Evolutionary conservation across 1,139 yeast species (phyloP).

Genomic region (Blastobotrys aristatus): DNA sequence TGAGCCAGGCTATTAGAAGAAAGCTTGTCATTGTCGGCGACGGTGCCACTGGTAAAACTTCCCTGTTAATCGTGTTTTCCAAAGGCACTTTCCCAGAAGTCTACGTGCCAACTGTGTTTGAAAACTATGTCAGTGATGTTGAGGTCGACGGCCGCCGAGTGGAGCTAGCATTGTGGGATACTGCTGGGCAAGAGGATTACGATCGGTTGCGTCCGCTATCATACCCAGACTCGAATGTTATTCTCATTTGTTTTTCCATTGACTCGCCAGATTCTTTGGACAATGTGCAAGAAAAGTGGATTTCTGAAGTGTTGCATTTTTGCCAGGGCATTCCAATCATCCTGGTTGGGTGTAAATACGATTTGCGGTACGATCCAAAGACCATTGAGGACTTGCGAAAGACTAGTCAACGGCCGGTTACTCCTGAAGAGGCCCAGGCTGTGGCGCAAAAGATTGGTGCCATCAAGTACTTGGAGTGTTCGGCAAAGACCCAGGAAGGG

Average conservation of each 20-base stretch:
- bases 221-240: slow-evolving; percentile 90
- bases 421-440: slow-evolving; percentile 77
- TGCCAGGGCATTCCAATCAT: slow-evolving; percentile 95
- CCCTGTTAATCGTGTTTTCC: slow-evolving; percentile 51
- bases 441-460: slow-evolving; percentile 83
- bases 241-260: slow-evolving; percentile 84
- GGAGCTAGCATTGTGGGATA: slow-evolving; percentile 94
- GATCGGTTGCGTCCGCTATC: slow-evolving; percentile 91
- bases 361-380: slow-evolving; percentile 70
- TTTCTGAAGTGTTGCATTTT: slow-evolving; percentile 87
- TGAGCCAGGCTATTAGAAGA: slow-evolving; percentile 41
- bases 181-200: slow-evolving; percentile 97
- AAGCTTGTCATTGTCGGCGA: slow-evolving; percentile 92
- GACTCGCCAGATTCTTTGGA: slow-evolving; percentile 91
- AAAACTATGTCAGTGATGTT: slow-evolving; percentile 90
- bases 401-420: slow-evolving; percentile 81
- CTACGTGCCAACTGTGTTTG: slow-evolving; percentile 93
- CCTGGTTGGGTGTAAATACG: slow-evolving; percentile 85
- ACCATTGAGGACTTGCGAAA: slow-evolving; percentile 77
- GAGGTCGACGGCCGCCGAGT: slow-evolving; percentile 91
- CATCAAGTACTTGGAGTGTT: slow-evolving; percentile 74
- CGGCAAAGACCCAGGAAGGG: slow-evolving; percentile 77
- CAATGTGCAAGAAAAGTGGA: slow-evolving; percentile 93
- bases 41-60: slow-evolving; percentile 94
- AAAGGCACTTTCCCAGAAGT: slow-evolving; percentile 95